Percentiles rank a stretch among this genome's conserved stretches.
These are phyloP conservation scores for Endotrypanum monterogeii DNA, from an alignment of 208 protist genomes.

Conservation along the genomic window DNA sequence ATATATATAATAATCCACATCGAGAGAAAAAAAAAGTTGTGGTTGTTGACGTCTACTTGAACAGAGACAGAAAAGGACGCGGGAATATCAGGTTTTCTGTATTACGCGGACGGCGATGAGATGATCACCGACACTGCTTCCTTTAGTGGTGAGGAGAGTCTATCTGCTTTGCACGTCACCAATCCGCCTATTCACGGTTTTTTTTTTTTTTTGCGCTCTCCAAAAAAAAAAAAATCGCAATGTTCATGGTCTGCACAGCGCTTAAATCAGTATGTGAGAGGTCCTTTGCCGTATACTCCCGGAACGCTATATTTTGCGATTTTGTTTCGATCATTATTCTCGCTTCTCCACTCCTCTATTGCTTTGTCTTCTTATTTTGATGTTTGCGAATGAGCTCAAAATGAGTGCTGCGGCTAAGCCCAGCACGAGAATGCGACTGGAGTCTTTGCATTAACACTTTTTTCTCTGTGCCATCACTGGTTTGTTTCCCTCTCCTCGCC, in stretches of 20 bases:
- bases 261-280: background rate
- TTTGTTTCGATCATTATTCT: background rate
- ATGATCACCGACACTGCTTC: too few relatives aligned
- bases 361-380: background rate
- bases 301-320: background rate
- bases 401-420: background rate
- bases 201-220: too few relatives aligned
- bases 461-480: background rate
- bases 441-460: background rate
- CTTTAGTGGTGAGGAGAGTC: background rate
- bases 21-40: background rate
- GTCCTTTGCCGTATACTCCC: background rate
- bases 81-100: background rate
- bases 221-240: too few relatives aligned
- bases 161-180: background rate
- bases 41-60: background rate
- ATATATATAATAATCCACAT: background rate
- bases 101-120: background rate
- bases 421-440: background rate
- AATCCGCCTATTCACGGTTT: background rate
- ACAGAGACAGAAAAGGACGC: background rate
- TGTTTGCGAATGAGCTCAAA: background rate
- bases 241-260: background rate
- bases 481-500: background rate
- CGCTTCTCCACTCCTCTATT: background rate